These are phyloP conservation scores for Salinomyces thailandicus DNA, from an alignment of 2,329 filamentous ascomycete genomes.

Conservation along the genomic window DNA sequence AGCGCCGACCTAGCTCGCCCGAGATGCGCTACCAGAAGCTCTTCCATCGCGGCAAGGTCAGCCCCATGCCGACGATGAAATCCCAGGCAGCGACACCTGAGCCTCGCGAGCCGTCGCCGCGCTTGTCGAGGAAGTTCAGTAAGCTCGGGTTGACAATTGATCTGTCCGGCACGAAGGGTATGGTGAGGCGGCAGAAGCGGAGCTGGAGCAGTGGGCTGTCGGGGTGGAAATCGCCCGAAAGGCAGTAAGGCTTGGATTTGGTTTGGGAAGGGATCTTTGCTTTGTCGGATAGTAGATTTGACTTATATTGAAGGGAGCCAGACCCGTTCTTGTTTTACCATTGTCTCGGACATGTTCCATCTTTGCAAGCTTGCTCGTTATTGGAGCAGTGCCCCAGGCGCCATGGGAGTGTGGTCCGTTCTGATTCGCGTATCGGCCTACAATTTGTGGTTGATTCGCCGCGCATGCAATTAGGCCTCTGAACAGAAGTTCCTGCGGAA, in stretches of 20 bases:
- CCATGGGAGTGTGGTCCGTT: too few relatives aligned
- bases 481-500: too few relatives aligned
- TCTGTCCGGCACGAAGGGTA: constrained; percentile 16
- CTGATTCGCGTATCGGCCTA: too few relatives aligned
- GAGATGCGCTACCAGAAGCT: constrained; percentile 33
- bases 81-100: constrained; percentile 6
- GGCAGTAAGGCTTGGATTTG: constrained; percentile 7
- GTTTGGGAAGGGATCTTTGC: too few relatives aligned
- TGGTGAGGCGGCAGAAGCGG: constrained; percentile 16
- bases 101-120: neutral
- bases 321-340: too few relatives aligned
- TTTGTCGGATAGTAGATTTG: too few relatives aligned
- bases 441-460: too few relatives aligned
- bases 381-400: too few relatives aligned
- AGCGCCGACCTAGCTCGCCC: constrained; percentile 24
- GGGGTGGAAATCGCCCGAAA: constrained; percentile 17
- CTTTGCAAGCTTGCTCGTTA: too few relatives aligned
- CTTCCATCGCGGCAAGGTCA: constrained; percentile 25
- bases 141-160: constrained; percentile 12
- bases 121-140: constrained; percentile 2
- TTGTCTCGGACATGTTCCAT: too few relatives aligned
- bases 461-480: too few relatives aligned
- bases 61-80: constrained; percentile 6
- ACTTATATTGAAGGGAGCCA: too few relatives aligned
- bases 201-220: constrained; percentile 22